Conservation (phyloP, 163 green algal species). For the Volvox carteri region DNA sequence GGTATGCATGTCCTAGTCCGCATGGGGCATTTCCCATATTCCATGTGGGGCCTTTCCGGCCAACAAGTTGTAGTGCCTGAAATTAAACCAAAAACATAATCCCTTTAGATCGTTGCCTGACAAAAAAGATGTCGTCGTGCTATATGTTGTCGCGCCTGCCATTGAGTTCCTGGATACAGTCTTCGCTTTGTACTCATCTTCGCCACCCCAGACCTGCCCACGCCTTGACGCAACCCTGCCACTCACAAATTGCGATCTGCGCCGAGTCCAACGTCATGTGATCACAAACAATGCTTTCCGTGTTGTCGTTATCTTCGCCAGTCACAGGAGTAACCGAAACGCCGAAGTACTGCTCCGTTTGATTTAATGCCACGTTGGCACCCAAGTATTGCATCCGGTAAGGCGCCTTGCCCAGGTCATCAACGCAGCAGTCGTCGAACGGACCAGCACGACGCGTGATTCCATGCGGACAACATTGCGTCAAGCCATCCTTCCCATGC, state of each 20-base stretch:
- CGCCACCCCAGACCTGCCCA: no score
- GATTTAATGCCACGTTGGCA: background rate
- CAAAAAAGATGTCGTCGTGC: no score
- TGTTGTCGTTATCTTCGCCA: constrained; percentile 37
- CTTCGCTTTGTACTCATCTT: no score
- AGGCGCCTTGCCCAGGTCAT: constrained; percentile 58
- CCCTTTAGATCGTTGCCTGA: no score
- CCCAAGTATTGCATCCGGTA: constrained; percentile 59
- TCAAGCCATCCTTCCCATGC: constrained; percentile 56
- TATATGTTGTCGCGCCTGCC: no score
- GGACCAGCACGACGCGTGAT: constrained; percentile 48
- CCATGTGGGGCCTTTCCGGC: no score
- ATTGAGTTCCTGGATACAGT: no score
- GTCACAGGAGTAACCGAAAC: constrained; percentile 39
- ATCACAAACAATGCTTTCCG: constrained; percentile 42
- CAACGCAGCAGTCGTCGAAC: constrained; percentile 61
- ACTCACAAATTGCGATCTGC: constrained; percentile 66
- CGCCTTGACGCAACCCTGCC: no score
- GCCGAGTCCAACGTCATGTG: constrained; percentile 65
- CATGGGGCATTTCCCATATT: no score
- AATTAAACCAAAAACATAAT: no score
- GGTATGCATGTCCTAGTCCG: no score
- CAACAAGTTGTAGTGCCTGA: no score
- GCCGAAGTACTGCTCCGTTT: constrained; percentile 51
- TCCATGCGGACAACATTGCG: constrained; percentile 65